Conservation (phyloP, 2,329 filamentous ascomycete species). For the Akanthomyces uredinophilus region DNA sequence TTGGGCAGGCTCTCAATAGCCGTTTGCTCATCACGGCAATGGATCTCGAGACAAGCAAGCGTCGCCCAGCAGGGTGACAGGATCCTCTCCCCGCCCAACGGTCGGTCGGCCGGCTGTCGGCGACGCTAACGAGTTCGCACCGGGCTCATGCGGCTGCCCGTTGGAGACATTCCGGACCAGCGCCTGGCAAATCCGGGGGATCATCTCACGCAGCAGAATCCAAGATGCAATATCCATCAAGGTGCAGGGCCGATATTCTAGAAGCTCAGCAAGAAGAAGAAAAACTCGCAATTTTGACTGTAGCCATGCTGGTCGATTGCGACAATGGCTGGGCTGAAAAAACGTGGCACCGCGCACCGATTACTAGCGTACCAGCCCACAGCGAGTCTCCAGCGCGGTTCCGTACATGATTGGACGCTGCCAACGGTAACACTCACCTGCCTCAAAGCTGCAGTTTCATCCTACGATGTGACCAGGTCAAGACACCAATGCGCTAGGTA, state of each 20-base stretch:
- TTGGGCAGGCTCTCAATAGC: neutral
- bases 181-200: neutral
- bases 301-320: neutral
- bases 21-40: neutral
- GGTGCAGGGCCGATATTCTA: neutral
- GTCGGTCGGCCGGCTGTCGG: neutral
- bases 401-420: neutral
- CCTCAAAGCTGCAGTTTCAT: neutral
- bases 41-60: neutral
- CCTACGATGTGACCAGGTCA: neutral
- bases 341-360: constrained; percentile 11
- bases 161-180: neutral
- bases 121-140: neutral
- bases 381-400: constrained; percentile 10
- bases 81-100: neutral
- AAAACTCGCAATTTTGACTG: neutral
- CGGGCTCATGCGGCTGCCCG: neutral
- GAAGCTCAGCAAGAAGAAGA: neutral
- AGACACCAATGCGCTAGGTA: neutral
- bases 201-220: neutral
- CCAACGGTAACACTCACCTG: neutral
- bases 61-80: too few species aligned
- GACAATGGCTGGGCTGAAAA: neutral
- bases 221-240: neutral
- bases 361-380: neutral